Evolutionary conservation across 192 early-diverging fungal genomes (phyloP), one percentile per base, ranked within the genome.

Genomic region (Martensiomyces pterosporus): DNA sequence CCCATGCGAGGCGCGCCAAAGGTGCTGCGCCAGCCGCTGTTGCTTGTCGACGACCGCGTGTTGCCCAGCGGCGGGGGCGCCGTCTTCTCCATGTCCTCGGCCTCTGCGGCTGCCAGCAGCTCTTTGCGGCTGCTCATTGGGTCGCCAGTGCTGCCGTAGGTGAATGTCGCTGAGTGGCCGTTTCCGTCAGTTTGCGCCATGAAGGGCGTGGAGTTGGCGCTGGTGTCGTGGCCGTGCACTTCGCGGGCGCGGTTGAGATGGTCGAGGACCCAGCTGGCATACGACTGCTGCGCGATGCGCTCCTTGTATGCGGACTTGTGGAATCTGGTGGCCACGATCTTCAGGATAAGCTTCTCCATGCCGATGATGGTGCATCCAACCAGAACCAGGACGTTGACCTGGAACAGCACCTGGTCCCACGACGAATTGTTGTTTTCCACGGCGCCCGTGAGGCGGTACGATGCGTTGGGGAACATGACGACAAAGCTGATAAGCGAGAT

Each of bases 261-360:
- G 55, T 80, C 79, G 16, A 84, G 66, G 5, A 84, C 79, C 64
- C 73, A 73, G 44, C 80, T 66, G 33, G 76, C 76, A 21, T 84
- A 79, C 33, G 77, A 71, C 57, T 77, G 76, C 41, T 77, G 68
- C 50, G 55, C 65, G 47, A 85, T 58, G 22, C 83, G 81, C 47
- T 85, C 83, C 43, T 79, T 80, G 57, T 85, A 85, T 0, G 81
- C 80, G 0, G 76, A 79, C 27, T 76, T 67, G 48, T 82, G 81
- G 63, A 85, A 85, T 32, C 77, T 69, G 14, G 78, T 79, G n/a
- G 83, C 79, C 21, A 82, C 77, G 48, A 81, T 55, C 49, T 86
- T 79, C 24, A 84, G 64, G 4, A 80, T 39, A 9, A 84, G 63
- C 56, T 86, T 86, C 41, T 86, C 84, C 7, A 79, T 39, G 18